These are phyloP conservation scores for Talaromyces nanjingensis DNA, from an alignment of 495 filamentous ascomycete species.

Conservation along the genomic window DNA sequence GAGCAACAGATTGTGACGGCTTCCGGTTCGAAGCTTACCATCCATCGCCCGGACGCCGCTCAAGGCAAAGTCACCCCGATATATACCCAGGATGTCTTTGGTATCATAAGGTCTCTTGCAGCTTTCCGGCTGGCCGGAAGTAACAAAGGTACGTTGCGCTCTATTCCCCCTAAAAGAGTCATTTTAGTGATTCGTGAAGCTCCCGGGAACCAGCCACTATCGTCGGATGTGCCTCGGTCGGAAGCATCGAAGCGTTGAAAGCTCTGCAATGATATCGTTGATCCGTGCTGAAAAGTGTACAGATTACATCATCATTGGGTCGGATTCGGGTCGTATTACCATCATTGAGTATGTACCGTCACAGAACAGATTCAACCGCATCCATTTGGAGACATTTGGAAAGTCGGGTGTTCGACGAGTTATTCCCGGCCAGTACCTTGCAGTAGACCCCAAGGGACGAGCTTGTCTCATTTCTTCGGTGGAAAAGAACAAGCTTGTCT, in stretches of 20 bases:
- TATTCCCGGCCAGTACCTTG: slow-evolving; percentile 90
- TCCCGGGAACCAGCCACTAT: slow-evolving; percentile 38
- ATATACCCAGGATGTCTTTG: slow-evolving; percentile 88
- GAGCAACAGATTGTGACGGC: slow-evolving; percentile 96
- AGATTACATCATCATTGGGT: slow-evolving; percentile 96
- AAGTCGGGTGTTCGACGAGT: slow-evolving; percentile 95
- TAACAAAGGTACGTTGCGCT: slow-evolving; percentile 79
- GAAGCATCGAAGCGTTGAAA: slow-evolving; percentile 23
- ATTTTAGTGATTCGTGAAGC: slow-evolving; percentile 93
- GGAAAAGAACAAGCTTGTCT: slow-evolving; percentile 99
- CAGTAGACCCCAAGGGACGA: slow-evolving; percentile 88
- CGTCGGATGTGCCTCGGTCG: slow-evolving; percentile 36
- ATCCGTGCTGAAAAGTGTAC: slow-evolving; percentile 54
- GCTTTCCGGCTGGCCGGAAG: slow-evolving; percentile 88
- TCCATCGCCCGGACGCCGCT: slow-evolving; percentile 77
- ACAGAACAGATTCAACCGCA: slow-evolving; percentile 78
- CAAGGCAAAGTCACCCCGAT: slow-evolving; percentile 80
- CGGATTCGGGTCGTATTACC: slow-evolving; percentile 90
- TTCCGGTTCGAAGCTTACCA: slow-evolving; percentile 80
- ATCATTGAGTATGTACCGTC: slow-evolving; percentile 87
- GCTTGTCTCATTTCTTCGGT: slow-evolving; percentile 89
- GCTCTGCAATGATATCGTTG: slow-evolving; percentile 21
- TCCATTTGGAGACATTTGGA: slow-evolving; percentile 95
- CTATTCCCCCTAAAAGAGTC: slow-evolving; percentile 48
- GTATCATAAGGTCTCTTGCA: slow-evolving; percentile 81